Evolutionary conservation across 176 grass and related monocot species (phyloP), one percentile per base, ranked within the genome.

Genomic region (Aegilops sharonensis): DNA sequence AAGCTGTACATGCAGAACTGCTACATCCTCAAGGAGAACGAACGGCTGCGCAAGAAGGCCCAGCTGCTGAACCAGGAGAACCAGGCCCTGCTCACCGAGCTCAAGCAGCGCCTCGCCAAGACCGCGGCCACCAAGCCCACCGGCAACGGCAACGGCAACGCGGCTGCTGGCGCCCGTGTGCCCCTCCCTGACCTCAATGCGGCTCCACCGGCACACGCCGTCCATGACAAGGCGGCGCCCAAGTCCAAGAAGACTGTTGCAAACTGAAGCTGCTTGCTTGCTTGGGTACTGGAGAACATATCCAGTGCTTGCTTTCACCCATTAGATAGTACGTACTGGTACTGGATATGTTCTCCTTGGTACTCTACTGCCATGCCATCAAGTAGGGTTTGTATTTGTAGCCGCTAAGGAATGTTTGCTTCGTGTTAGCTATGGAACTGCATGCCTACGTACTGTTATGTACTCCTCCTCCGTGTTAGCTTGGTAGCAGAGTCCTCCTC

Each of bases 21-120:
- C 78, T 90, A 83, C 92, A 94, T 97, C 77, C 84, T 97, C 72
- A 90, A 97, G 87, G 92, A 92, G 87, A 97, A 97, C 83, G 94
- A 97, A 84, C 85, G 90, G 85, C 88, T 97, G 83, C 89, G 95
- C 84, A 97, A 94, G 85, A 90, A 92, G 86, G 88, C 90, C 32
- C 90, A 88, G 88, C 70, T 97, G 85, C 86, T 97, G 5, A 97
- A 89, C 84, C 83, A 97, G 85, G 95, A 92, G 78, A 94, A 97
- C 88, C 84, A 97, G 83, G 86, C 77, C 27, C 86, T 97, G 81
- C 83, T 94, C n/a, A 72, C 86, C 72, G 84, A 92, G 84, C 86
- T 97, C 76, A 94, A 97, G 85, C 88, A 89, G 80, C 93, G 92
- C 63, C 83, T 94, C 52, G 74, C 89, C 90, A 99, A 89, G 75